Base-by-base conservation (phyloP, 1,284 basidiomycete species). In the Ceratobasidium sp. region DNA sequence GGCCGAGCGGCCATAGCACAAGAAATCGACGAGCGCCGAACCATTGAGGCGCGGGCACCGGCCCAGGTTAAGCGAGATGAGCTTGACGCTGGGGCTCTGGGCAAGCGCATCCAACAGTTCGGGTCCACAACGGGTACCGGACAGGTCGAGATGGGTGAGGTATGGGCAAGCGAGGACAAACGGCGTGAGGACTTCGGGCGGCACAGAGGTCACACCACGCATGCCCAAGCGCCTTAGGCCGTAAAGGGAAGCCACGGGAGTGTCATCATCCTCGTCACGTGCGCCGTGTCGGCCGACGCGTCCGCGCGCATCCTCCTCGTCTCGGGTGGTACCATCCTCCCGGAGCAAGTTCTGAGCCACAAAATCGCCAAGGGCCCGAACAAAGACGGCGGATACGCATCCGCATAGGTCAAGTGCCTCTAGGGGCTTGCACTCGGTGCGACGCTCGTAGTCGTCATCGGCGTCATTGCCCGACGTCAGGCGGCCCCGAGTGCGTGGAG, bases 331-430 rank as follows among this genome's bases (percentile, higher is more conserved):
- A 12, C 64, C 64, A 38, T 67, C 53, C 64, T 50, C 52, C 45
- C 55, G 38, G 22, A 69, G 45, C 38, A 43, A 31, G n/a, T 83
- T 62, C 31, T 62, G 58, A 20, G 58, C 29, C 71, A 94, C 93
- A 76, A 98, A 96, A 69, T 92, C 89, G 40, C 85, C 84, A 73
- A 97, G 85, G 0, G 92, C 93, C 72, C 88, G 86, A 69, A 92
- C 89, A 75, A 98, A 98, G 5, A 91, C 89, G 20, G 86, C 86
- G 76, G 93, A 95, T 76, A 98, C 91, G 77, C 96, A 98, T 73
- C 95, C 96, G 22, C 95, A 98, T 62, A 98, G 80, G 77, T 99
- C 96, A 40, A 97, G 83, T 1, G 95, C 94, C 77, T 95, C 89
- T 5, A 99, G 82, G 64, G 93, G 88, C 71, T 83, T 87, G 82